Base-by-base conservation (phyloP, 441 rosid genomes). In the Jatropha multifida region DNA sequence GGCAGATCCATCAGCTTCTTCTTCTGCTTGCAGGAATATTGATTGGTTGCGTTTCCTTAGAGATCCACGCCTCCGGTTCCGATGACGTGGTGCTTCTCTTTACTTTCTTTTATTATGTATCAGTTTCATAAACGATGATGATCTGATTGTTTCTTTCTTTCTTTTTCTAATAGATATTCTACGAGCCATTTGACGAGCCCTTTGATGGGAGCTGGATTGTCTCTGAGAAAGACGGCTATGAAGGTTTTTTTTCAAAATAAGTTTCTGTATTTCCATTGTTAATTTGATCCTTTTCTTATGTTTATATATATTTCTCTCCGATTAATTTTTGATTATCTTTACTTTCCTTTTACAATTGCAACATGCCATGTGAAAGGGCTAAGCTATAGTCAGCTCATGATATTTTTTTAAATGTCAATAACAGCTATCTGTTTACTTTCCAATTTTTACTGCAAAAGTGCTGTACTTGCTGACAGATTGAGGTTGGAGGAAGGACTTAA, bases 131-230 rank as follows among this genome's bases (percentile, higher is more conserved):
- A 10, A 54, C 8, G n/a, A 18, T 18, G 59, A 5, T 54, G 20
- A 18, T 18, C 9, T 54, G 23, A 56, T 27, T 74, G 71, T 67
- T 11, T 32, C 32, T 62, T 52, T 81, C 69, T 12, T 51, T 79
- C 9, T 42, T 42, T 42, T 1, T 8, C 0, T 42, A 42, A 42
- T 42, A 90, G 99, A 84, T 89, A 76, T 84, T 95, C 3, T 85
- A 92, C 79, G 98, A 95, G 68, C 82, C 97, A 38, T 95, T 92
- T 69, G 98, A 90, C 15, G 90, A 93, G 81, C 15, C 92, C 1
- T 95, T 92, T 68, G 94, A 90, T 37, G 97, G 97, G 10, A 87
- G 94, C 48, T 95, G 99, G 99, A 77, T 84, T 77, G 90, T 89
- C 55, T 93, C 99, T 9, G 83, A 83, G 79, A 95, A 88, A 77